phyloP scores from a whole-genome alignment of 768 basidiomycete genomes.

The Strobilomyces echinocephalus region DNA sequence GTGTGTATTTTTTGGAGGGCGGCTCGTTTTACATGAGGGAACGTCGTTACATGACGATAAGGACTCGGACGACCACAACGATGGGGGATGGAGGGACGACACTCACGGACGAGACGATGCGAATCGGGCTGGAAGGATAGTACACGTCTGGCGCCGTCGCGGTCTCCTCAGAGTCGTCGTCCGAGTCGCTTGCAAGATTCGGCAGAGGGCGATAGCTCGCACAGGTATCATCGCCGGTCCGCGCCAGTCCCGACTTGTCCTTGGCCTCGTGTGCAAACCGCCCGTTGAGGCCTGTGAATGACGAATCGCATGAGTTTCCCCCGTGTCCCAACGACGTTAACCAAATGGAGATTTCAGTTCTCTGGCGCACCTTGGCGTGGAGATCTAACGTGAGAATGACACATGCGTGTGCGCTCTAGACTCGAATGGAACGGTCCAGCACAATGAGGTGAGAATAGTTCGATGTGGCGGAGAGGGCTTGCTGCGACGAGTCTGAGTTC shows the following conservation, averaged over 20 bases:
- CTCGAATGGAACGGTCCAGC: no score
- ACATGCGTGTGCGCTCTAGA: conserved; percentile 7
- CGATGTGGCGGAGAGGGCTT: not conserved
- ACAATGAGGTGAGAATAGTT: not conserved
- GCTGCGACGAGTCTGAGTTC: not conserved
- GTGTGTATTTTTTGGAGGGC: no score
- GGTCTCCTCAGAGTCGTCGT: conserved; percentile 5
- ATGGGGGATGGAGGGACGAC: not conserved
- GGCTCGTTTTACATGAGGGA: no score
- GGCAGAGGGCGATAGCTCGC: conserved; percentile 2
- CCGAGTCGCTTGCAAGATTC: conserved; percentile 11
- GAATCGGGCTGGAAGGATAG: not conserved
- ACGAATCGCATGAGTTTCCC: conserved; percentile 6
- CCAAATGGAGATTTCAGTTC: not conserved
- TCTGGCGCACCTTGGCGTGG: conserved; percentile 11
- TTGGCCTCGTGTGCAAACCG: conserved; percentile 12
- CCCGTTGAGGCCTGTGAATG: not conserved
- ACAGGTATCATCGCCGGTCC: not conserved
- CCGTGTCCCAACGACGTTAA: not conserved
- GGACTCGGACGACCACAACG: no score
- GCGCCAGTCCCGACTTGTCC: not conserved
- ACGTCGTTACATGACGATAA: not conserved
- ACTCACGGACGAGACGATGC: conserved; percentile 14
- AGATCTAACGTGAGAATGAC: conserved; percentile 3
- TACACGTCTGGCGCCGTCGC: not conserved